Base-by-base conservation (phyloP, 805 yeast species). In the Metschnikowia corniflorae region DNA sequence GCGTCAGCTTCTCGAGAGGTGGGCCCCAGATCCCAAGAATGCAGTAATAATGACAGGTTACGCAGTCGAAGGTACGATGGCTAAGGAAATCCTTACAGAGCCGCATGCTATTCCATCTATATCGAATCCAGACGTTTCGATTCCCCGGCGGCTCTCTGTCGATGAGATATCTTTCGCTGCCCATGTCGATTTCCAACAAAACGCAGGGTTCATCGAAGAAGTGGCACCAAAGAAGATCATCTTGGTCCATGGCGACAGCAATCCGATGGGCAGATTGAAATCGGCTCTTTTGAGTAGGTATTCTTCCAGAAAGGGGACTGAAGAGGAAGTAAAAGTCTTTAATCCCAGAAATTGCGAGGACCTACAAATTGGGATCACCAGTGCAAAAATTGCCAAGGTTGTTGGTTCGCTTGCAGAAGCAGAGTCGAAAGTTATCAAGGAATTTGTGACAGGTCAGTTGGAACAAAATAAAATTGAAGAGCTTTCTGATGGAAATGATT, bases 121-220 rank as follows among this genome's bases (percentile, higher is more conserved):
- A 16, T 66, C 71, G n/a, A 86, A 86, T 47, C 86, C 95, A 0
- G 96, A 88, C 43, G 65, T 80, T 14, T 75, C 78, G 41, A 82
- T 93, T 26, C 97, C 97, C 5, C 78, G 98, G 54, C 73, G 97
- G 46, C 63, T 94, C 38, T 77, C 75, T 31, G 81, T 93, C 13
- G 97, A 91, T 47, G 99, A 93, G 60, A 82, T 93, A 4, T 89
- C 97, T 1, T 93, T 93, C 70, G 97, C 98, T n/a, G 99, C 99
- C 0, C 99, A 93, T 61, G 99, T 93, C 16, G 99, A 93, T 57
- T 93, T 83, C 60, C 87, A 85, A 51, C 96, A 93, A 55, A 93
- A 93, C 50, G 70, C 95, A 1, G 86, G 84, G 39, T 93, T 93
- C 54, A 93, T 93, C 41, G 96, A 89, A 49, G 69, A 80, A 42